Conservation (phyloP, 2,329 filamentous ascomycete species). For the Alternaria sp. region DNA sequence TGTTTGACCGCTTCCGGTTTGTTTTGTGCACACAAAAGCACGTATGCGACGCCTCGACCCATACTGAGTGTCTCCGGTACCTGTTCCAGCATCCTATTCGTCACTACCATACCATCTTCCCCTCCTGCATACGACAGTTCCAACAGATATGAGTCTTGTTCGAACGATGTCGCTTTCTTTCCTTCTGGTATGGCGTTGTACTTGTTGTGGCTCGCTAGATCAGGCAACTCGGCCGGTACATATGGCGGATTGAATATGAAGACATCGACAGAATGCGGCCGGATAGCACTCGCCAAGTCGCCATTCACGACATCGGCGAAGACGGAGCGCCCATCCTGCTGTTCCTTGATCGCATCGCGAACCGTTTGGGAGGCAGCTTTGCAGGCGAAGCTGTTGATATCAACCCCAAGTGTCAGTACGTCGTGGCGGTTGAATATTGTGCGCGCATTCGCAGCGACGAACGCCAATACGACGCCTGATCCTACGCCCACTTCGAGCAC, state of each 20-base stretch:
- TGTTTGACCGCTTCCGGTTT: slow-evolving; percentile 77
- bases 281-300: slow-evolving; percentile 73
- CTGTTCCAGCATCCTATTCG: slow-evolving; percentile 75
- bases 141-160: slow-evolving; percentile 83
- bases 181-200: slow-evolving; percentile 40
- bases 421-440: slow-evolving; percentile 75
- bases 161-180: slow-evolving; percentile 61
- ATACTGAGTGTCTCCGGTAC: slow-evolving; percentile 71
- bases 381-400: slow-evolving; percentile 88
- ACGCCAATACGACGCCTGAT: slow-evolving; percentile 92
- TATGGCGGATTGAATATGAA: slow-evolving; percentile 98
- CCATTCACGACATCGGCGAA: slow-evolving; percentile 74
- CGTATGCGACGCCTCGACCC: slow-evolving; percentile 79
- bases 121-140: slow-evolving; percentile 90
- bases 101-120: slow-evolving; percentile 91
- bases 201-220: slow-evolving; percentile 52
- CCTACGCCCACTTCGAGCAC: slow-evolving; percentile 89
- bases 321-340: slow-evolving; percentile 35
- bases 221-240: slow-evolving; percentile 83
- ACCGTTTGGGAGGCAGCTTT: slow-evolving; percentile 76
- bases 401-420: slow-evolving; percentile 77
- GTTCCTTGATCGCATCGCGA: slow-evolving; percentile 55
- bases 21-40: slow-evolving; percentile 91
- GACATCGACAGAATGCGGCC: slow-evolving; percentile 72
- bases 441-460: slow-evolving; percentile 77